Evolutionary conservation across 169 alveolate genomes (phyloP), one percentile per base, ranked within the genome.

Genomic region (Plasmodium sp.): DNA sequence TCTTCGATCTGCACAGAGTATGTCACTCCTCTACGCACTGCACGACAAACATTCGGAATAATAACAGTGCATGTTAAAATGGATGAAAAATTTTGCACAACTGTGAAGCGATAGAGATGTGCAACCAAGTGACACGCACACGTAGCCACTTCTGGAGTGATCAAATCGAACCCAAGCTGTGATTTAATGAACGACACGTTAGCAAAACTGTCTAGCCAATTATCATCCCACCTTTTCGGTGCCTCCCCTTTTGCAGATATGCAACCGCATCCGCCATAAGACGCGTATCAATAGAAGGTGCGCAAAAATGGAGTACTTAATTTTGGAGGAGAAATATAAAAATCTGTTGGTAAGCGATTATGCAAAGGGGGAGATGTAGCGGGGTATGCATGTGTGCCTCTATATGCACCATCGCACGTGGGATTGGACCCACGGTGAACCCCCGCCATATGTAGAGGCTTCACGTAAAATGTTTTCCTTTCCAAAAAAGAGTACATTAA

Each of bases 291-390:
- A 2, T 67, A 31, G 18, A n/a, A 31, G 33, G 77, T 67, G 39
- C 67, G 48, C 81, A 43, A 81, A 81, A 36, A 80, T 85, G 92
- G 96, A 81, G 73, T 51, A 80, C 83, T 72, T 94, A 77, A 74
- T 77, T 36, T 73, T 93, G 51, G 93, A 83, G 58, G 94, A 93
- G 56, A 88, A 88, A 88, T 88, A 88, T 58, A 88, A 88, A 88
- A 88, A 73, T 33, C 88, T 88, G 51, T 41, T 88, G 94, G 94
- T 88, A 79, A 88, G 81, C 43, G 45, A 77, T 77, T 31, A 34
- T 56, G 41, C 83, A 51, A 27, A 75, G 62, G 62, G 62, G 62
- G 16, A 75, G 62, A 22, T 18, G 62, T 0, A 51, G 16, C 6
- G 27, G 62, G 5, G 22, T 51, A 16, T 33, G 58, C 5, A 27